These are phyloP conservation scores for Diutina sp. DNA, from an alignment of 1,139 yeast genomes.

Conservation along the genomic window DNA sequence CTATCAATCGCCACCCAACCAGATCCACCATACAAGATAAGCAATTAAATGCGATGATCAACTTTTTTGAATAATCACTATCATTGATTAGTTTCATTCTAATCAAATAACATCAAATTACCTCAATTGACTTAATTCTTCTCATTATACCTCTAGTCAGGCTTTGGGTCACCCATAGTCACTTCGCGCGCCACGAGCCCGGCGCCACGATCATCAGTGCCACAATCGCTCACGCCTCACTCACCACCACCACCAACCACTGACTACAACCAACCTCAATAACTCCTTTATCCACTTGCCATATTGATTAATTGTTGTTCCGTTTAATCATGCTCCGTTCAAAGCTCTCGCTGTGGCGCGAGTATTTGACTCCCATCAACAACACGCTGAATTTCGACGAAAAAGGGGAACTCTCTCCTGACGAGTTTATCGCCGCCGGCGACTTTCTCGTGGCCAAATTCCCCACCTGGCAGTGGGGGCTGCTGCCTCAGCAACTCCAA, in stretches of 20 bases:
- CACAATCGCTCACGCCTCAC: not conserved
- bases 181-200: not conserved
- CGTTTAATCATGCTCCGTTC: constrained; percentile 2
- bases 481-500: constrained; percentile 46
- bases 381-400: constrained; percentile 69
- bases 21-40: too few relatives aligned
- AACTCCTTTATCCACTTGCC: too few relatives aligned
- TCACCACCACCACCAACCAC: not conserved
- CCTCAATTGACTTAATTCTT: too few relatives aligned
- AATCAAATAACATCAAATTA: too few relatives aligned
- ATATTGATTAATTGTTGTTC: too few relatives aligned
- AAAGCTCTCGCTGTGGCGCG: constrained; percentile 73
- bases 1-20: too few relatives aligned
- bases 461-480: constrained; percentile 95
- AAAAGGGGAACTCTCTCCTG: constrained; percentile 91
- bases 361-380: constrained; percentile 82
- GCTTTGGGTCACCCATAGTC: not conserved
- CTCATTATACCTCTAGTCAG: too few relatives aligned
- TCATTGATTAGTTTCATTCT: too few relatives aligned
- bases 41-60: too few relatives aligned
- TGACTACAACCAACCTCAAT: not conserved
- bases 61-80: too few relatives aligned
- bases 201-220: not conserved
- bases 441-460: constrained; percentile 81
- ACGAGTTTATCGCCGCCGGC: constrained; percentile 87